A percentile compares a stretch with the other conserved stretches of the same genome.
Evolutionary conservation across 2,329 filamentous ascomycete genomes (phyloP).

Genomic region (Fusarium sp.): DNA sequence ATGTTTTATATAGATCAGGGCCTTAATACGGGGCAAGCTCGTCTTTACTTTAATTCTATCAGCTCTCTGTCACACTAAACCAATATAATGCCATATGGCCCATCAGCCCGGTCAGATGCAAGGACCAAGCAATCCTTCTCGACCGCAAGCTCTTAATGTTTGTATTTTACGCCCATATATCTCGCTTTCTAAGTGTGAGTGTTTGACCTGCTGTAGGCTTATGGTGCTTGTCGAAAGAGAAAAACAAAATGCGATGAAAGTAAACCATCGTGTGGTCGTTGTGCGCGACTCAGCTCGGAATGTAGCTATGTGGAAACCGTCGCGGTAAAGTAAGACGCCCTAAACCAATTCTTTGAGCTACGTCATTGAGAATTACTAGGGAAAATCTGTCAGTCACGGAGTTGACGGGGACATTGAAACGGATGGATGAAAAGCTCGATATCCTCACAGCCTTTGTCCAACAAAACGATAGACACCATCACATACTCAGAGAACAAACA

Average conservation of each 20-base stretch:
- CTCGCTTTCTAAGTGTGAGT: neutral
- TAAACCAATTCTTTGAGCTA: too few relatives aligned
- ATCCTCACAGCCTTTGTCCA: neutral
- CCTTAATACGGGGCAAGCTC: too few relatives aligned
- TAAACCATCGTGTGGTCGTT: slow-evolving; percentile 28
- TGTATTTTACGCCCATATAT: neutral
- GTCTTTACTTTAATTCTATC: too few relatives aligned
- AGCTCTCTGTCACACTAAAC: too few relatives aligned
- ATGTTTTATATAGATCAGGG: too few relatives aligned
- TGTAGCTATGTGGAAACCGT: slow-evolving; percentile 33
- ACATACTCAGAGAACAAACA: too few relatives aligned
- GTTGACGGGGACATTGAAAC: slow-evolving; percentile 10
- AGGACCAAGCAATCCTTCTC: neutral
- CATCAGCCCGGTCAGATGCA: slow-evolving; percentile 1
- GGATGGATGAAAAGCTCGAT: slow-evolving; percentile 30
- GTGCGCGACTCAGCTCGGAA: slow-evolving; percentile 8
- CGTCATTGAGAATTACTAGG: neutral
- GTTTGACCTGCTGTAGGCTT: too few relatives aligned
- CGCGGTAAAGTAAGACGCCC: slow-evolving; percentile 23
- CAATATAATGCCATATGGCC: too few relatives aligned
- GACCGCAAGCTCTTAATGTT: slow-evolving; percentile 23
- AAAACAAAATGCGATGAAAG: slow-evolving; percentile 35
- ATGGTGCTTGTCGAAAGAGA: slow-evolving; percentile 28
- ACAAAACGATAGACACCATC: too few relatives aligned
- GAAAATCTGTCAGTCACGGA: slow-evolving; percentile 15